Evolutionary conservation across 306 rosid species (phyloP).

Genomic region (Gynostemma pentaphyllum): DNA sequence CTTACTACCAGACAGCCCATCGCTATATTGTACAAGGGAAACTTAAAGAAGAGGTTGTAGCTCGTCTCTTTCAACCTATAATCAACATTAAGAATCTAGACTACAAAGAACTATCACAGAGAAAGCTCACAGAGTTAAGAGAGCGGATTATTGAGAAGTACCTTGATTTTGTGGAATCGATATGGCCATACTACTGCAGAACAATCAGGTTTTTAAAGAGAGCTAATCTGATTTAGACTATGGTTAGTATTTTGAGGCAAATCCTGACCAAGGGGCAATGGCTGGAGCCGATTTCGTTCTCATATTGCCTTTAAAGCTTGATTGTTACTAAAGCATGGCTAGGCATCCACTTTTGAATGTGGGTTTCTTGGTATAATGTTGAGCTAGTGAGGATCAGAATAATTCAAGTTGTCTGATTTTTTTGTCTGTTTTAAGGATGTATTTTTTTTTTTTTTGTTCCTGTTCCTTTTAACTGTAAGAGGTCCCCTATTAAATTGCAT

Average conservation of each 20-base stretch:
- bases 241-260: constrained; percentile 8
- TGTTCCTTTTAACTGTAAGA: constrained; percentile 25
- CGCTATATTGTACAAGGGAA: constrained; percentile 42
- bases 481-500: constrained; percentile 16
- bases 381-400: constrained; percentile 23
- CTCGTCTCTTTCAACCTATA: constrained; percentile 41
- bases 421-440: constrained; percentile 21
- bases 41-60: constrained; percentile 38
- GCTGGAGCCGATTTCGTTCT: constrained; percentile 20
- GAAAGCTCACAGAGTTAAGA: constrained; percentile 42
- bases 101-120: constrained; percentile 38
- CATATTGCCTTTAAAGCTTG: constrained; percentile 12
- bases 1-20: constrained; percentile 36
- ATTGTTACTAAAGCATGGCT: constrained; percentile 18
- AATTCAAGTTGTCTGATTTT: constrained; percentile 26
- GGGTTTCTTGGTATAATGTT: constrained; percentile 31
- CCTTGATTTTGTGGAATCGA: constrained; percentile 69
- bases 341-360: constrained; percentile 41
- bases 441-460: constrained; percentile 4
- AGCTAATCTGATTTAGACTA: constrained; percentile 60
- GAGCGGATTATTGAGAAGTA: constrained; percentile 40
- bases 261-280: constrained; percentile 15
- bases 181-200: constrained; percentile 78
- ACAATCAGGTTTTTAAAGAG: constrained; percentile 69
- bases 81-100: constrained; percentile 38